A percentile compares a stretch with the other conserved stretches of the same genome.
These are phyloP conservation scores for Malus hybrid DNA, from an alignment of 331 rosid species.

Conservation along the genomic window DNA sequence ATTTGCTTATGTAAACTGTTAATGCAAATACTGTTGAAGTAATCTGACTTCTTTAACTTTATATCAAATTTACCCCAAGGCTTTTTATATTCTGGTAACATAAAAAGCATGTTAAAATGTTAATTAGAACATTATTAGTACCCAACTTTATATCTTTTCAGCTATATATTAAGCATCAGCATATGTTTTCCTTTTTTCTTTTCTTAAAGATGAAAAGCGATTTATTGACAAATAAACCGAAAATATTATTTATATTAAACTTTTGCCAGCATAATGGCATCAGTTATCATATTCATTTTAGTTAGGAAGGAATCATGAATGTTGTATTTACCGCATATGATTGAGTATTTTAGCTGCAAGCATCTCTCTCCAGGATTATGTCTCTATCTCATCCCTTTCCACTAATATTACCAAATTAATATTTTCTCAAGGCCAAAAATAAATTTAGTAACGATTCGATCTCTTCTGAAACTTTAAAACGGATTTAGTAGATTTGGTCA, in stretches of 20 bases:
- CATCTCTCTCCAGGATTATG: slow-evolving; percentile 18
- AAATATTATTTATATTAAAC: slow-evolving; percentile 18
- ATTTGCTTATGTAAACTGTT: too few relatives aligned
- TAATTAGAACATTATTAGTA: too few relatives aligned
- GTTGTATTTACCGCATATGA: slow-evolving; percentile 25
- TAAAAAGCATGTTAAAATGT: too few relatives aligned
- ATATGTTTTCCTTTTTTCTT: background rate
- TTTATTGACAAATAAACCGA: background rate
- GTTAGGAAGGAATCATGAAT: slow-evolving; percentile 28
- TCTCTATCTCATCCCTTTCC: slow-evolving; percentile 1
- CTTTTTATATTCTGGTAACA: too few relatives aligned
- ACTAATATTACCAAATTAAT: background rate
- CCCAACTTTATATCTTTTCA: background rate
- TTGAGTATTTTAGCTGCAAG: slow-evolving; percentile 26
- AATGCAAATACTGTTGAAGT: too few relatives aligned
- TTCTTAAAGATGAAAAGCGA: background rate
- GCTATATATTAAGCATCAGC: background rate
- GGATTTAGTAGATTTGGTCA: too few relatives aligned
- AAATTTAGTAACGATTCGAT: too few relatives aligned
- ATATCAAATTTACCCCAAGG: too few relatives aligned
- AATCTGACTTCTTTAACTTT: too few relatives aligned
- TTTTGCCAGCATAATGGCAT: slow-evolving; percentile 47
- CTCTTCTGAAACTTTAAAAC: too few relatives aligned
- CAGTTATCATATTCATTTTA: slow-evolving; percentile 31
- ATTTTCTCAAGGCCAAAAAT: background rate